A percentile compares a stretch with the other conserved stretches of the same genome.
Evolutionary conservation across 371 early-diverging fungal species (phyloP).

Genomic region (Apophysomyces variabilis): DNA sequence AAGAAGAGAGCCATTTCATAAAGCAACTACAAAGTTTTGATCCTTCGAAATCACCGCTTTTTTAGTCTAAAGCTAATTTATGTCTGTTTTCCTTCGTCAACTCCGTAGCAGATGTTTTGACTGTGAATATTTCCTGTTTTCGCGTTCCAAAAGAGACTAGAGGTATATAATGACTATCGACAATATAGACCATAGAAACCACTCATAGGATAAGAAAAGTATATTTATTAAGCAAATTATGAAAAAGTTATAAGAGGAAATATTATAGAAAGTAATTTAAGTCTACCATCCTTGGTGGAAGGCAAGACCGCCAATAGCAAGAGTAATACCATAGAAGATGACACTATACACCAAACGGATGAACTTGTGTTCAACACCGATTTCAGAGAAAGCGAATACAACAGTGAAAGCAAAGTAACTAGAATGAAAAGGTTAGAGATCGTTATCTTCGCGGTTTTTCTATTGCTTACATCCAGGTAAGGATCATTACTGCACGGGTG

Average conservation of each 20-base stretch:
- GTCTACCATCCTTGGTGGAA: conserved; percentile 42
- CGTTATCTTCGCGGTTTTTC: background rate
- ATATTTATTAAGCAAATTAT: background rate
- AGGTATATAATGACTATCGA: too few relatives aligned
- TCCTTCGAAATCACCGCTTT: background rate
- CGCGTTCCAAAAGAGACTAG: too few relatives aligned
- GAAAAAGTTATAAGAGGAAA: conserved; percentile 4
- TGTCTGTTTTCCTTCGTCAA: too few relatives aligned
- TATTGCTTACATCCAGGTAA: conserved; percentile 46
- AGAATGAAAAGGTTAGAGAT: background rate
- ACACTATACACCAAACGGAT: conserved; percentile 39
- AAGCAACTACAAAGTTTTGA: conserved; percentile 6
- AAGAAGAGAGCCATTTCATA: background rate
- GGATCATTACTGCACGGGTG: conserved; percentile 48
- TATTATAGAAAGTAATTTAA: background rate
- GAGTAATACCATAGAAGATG: conserved; percentile 41
- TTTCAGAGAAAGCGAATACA: conserved; percentile 43
- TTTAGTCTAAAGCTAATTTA: background rate
- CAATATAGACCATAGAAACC: too few relatives aligned
- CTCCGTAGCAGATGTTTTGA: too few relatives aligned
- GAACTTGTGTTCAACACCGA: conserved; percentile 37
- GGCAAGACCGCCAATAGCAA: conserved; percentile 48
- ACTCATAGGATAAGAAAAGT: background rate
- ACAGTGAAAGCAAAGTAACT: conserved; percentile 49
- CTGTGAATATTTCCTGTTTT: too few relatives aligned